These are phyloP conservation scores for Botrytis deweyae DNA, from an alignment of 2,329 filamentous ascomycete genomes.

Conservation along the genomic window DNA sequence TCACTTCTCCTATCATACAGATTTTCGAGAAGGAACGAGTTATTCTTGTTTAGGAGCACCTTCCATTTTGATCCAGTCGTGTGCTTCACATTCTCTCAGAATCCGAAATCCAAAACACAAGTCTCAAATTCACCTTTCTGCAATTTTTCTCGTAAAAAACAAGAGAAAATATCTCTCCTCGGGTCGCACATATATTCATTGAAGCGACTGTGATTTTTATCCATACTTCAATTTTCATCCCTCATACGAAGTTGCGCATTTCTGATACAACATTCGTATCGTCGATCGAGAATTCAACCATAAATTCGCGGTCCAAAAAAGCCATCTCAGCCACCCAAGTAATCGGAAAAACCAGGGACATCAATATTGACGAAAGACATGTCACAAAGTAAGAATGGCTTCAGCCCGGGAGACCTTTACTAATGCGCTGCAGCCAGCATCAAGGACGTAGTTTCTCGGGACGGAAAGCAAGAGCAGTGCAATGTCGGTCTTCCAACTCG, in stretches of 20 bases:
- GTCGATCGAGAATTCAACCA: not conserved
- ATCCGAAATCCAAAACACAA: not conserved
- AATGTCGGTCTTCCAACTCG: not conserved
- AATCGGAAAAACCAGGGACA: fast-evolving
- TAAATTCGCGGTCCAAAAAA: not conserved
- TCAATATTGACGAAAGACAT: not conserved
- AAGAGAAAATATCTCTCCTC: fast-evolving
- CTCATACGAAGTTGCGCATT: not conserved
- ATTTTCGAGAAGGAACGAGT: not conserved
- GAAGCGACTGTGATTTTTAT: too few species aligned
- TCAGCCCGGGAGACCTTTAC: not conserved
- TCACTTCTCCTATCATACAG: fast-evolving
- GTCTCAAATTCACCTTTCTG: not conserved
- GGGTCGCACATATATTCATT: too few species aligned
- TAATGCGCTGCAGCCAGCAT: not conserved
- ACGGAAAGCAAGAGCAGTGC: not conserved
- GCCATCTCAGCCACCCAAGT: not conserved
- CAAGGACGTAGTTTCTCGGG: not conserved
- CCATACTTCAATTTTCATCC: not conserved
- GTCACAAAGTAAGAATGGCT: not conserved
- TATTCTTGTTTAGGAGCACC: not conserved
- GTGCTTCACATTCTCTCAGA: not conserved
- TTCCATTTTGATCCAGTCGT: not conserved
- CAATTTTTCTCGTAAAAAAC: not conserved
- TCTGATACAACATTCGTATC: not conserved